Evolutionary conservation across 129 eudicot genomes (phyloP), one percentile per base, ranked within the genome.

Genomic region (Artemisia tridentata): DNA sequence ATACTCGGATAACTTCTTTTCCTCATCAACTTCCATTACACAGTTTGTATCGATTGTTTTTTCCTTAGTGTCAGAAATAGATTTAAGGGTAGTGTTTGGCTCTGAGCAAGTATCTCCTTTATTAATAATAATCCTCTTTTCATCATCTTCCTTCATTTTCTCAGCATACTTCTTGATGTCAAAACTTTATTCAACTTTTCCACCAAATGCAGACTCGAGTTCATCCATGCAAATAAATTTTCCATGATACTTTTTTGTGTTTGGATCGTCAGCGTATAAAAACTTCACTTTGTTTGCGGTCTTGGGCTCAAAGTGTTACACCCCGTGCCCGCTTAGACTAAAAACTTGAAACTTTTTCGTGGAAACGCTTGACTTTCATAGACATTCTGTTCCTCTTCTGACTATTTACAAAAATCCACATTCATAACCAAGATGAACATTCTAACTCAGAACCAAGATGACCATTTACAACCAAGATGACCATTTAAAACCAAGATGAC

Each of bases 261-360:
- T 80, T 7, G 88, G 87, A 64, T 93, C 84, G 27, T 87, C 82
- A 0, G 96, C 71, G 79, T 87, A 88, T 11, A 81, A 92, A 52
- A 93, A 93, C 58, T 89, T 90, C 67, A 93, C 99, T 75, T 93
- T 93, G 78, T 82, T 88, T 54, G 82, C 88, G 1, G 99, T 93
- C 78, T 90, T 93, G 18, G 96, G 89, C 79, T 95, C n/a, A n/a
- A n/a, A n/a, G n/a, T n/a, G n/a, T n/a, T n/a, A n/a, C n/a, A n/a
- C n/a, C n/a, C n/a, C n/a, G n/a, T n/a, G n/a, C n/a, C n/a, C n/a
- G n/a, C n/a, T n/a, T n/a, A n/a, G n/a, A n/a, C n/a, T n/a, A n/a
- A n/a, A n/a, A n/a, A n/a, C n/a, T n/a, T n/a, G n/a, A n/a, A n/a
- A n/a, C n/a, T n/a, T n/a, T n/a, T n/a, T n/a, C n/a, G n/a, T n/a